A percentile compares a stretch with the other conserved stretches of the same genome.
Evolutionary conservation across 225 moss, liverwort and hornwort species (phyloP).

Genomic region (Thuidium tamariscinum): DNA sequence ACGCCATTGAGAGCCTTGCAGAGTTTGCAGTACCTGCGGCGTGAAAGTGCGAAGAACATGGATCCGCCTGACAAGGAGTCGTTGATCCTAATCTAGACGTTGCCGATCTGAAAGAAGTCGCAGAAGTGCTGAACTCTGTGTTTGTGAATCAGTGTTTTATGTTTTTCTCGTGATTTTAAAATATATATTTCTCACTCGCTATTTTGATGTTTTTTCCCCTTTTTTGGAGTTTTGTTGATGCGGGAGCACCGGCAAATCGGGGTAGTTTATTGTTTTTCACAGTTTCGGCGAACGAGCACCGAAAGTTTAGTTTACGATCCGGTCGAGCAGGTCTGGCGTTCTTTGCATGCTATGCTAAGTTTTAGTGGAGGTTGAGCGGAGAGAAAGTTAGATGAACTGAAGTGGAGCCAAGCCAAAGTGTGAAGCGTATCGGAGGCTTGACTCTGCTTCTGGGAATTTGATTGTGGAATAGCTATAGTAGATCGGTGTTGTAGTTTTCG

Average conservation of each 20-base stretch:
- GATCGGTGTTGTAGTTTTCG: slow-evolving; percentile 35
- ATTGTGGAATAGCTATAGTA: not conserved
- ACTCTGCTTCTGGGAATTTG: slow-evolving; percentile 2
- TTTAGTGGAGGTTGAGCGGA: not conserved
- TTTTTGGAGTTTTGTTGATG: not conserved
- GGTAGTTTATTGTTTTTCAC: not conserved
- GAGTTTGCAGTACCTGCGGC: not conserved
- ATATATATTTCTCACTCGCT: not conserved
- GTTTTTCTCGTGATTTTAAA: not conserved
- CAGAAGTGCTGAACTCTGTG: not conserved
- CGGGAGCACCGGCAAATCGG: not conserved
- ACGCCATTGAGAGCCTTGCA: not conserved
- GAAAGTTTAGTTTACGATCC: slow-evolving; percentile 41
- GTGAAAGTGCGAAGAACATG: not conserved
- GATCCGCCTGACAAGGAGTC: not conserved
- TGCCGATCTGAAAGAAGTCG: not conserved
- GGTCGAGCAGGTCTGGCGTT: slow-evolving; percentile 14
- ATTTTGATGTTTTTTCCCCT: too few relatives aligned
- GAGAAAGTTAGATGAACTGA: slow-evolving; percentile 4
- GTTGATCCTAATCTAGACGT: not conserved
- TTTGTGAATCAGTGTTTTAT: not conserved
- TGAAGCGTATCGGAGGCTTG: slow-evolving; percentile 10
- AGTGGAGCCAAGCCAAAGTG: slow-evolving; percentile 33
- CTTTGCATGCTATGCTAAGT: not conserved
- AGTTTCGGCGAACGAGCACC: slow-evolving; percentile 30